Evolutionary conservation across 305 asterid species (phyloP), one percentile per base, ranked within the genome.

Genomic region (Fraxinus sp.): DNA sequence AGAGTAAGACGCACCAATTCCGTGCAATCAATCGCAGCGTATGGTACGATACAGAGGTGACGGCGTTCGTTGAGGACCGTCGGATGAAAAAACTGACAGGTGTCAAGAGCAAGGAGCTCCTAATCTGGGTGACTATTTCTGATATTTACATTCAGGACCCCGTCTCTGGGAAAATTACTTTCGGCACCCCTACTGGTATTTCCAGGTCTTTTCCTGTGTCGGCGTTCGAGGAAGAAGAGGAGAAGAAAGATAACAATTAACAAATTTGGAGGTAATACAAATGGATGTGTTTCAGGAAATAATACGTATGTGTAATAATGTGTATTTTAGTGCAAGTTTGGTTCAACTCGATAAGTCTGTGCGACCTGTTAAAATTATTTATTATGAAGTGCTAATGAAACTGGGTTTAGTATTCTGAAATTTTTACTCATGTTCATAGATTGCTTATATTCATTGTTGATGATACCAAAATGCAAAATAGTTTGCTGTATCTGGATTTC

Each of bases 1-100:
- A 89, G 84, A 86, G 90, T 80, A 92, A 84, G 87, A 86, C 92
- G 46, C 97, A 93, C 80, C 82, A 80, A 20, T 94, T 93, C 90
- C 83, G 86, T 28, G 84, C 85, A 26, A 94, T 94, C 81, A 76
- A 86, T 4, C 86, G 88, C 5, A 89, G 81, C 81, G 98, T 94
- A 5, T 88, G 94, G 93, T 94, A 94, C 87, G 98, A 93, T 74
- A 85, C 91, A 30, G 93, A 89, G 79, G 94, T 94, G 46, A 92
- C 98, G 46, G 98, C 94, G 72, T 89, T 90, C 77, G 90, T 94
- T 74, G 90, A 91, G 87, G 90, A 94, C 81, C 95, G 94, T 36
- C 85, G 86, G 89, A 92, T 94, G 98, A 93, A 90, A 88, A 88
- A 83, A 78, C 83, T 94, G 55, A 94, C 96, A 0, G 97, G 98